Conservation (phyloP, 805 yeast genomes). For the Geotrichum ghanense region DNA sequence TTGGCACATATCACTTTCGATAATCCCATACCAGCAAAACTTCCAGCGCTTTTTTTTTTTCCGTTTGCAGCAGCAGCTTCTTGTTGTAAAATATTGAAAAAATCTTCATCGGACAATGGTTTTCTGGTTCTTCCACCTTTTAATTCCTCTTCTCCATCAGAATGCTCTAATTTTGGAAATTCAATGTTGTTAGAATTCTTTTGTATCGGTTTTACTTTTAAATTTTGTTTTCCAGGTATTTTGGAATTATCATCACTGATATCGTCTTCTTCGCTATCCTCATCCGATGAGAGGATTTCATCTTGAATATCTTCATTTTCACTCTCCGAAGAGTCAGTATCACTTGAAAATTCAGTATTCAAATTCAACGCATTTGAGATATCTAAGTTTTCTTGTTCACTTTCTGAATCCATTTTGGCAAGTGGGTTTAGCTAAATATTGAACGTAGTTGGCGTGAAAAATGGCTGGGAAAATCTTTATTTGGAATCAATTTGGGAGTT, state of each 20-base stretch:
- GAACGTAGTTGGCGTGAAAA: no score
- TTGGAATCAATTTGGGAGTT: no score
- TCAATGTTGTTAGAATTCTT: conserved; percentile 5
- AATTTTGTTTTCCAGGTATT: conserved; percentile 7
- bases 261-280: conserved; percentile 26
- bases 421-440: neutral
- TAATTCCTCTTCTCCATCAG: conserved; percentile 30
- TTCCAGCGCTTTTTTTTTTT: conserved; percentile 36
- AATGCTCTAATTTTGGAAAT: conserved; percentile 34
- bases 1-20: conserved; percentile 60
- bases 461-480: no score
- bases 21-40: conserved; percentile 84
- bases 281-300: conserved; percentile 33
- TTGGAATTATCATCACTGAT: neutral
- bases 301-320: conserved; percentile 16
- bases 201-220: conserved; percentile 8
- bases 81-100: conserved; percentile 9
- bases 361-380: conserved; percentile 17
- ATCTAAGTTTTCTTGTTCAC: conserved; percentile 18
- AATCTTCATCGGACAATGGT: conserved; percentile 14
- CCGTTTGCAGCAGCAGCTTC: conserved; percentile 11
- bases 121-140: conserved; percentile 10
- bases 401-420: neutral
- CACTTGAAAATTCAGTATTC: conserved; percentile 7
- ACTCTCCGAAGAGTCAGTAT: conserved; percentile 6